phyloP scores from a whole-genome alignment of 768 basidiomycete genomes.

The Suillus cothurnatus region DNA sequence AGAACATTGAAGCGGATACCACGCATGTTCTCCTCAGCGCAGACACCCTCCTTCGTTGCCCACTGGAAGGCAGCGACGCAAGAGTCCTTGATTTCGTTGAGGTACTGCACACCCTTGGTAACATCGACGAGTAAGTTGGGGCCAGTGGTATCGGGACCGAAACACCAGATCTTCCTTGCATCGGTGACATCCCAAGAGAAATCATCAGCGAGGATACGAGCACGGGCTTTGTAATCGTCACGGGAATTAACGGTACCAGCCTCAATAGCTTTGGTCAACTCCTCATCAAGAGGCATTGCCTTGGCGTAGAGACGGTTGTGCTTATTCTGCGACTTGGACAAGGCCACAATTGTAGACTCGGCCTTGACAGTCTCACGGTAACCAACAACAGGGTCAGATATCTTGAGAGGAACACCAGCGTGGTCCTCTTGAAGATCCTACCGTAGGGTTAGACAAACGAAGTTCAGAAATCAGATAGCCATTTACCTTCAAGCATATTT shows the following conservation, averaged over 20 bases:
- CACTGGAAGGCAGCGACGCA: constrained; percentile 99
- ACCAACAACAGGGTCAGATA: constrained; percentile 95
- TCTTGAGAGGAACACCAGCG: constrained; percentile 98
- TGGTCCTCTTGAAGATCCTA: constrained; percentile 99
- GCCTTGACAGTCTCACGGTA: constrained; percentile 98
- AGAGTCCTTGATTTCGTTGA: constrained; percentile 99
- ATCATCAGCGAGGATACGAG: constrained; percentile 94
- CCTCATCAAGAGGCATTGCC: constrained; percentile 92
- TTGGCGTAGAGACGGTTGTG: constrained; percentile 98
- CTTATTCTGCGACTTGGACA: constrained; percentile 99
- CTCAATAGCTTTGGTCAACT: constrained; percentile 93
- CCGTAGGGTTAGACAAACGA: constrained; percentile 3
- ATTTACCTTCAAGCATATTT: constrained; percentile 95
- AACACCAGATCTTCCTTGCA: constrained; percentile 99
- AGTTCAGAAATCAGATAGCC: background rate
- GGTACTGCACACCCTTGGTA: constrained; percentile 98
- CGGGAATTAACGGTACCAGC: constrained; percentile 80
- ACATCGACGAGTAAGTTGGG: constrained; percentile 97
- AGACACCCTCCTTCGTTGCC: constrained; percentile 98
- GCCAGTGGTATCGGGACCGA: constrained; percentile 97
- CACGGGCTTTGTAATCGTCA: constrained; percentile 97
- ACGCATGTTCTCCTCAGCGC: constrained; percentile 98
- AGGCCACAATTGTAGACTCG: constrained; percentile 92
- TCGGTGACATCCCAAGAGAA: constrained; percentile 99
- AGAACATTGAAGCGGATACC: constrained; percentile 95